Base-by-base conservation (phyloP, 140 eudicot species). In the Senecio squalidus region DNA sequence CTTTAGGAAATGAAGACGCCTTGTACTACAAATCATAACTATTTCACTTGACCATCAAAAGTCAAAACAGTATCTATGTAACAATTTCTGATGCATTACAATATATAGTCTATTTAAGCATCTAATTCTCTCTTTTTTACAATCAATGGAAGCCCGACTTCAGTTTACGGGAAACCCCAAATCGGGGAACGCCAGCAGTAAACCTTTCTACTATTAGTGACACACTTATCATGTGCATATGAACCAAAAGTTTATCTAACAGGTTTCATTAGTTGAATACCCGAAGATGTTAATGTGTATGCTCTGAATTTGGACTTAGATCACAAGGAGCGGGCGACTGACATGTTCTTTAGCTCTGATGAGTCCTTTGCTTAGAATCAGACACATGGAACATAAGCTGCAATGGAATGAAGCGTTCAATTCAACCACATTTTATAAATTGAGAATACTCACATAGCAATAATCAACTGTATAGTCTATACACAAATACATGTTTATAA, bases 311-410 rank as follows among this genome's bases (percentile, higher is more conserved):
- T 15, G 33, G 46, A 55, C 44, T 29, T 16, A 43, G 64, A 33
- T 66, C 44, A 40, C 20, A 28, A 22, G 16, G 20, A 45, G 7
- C 13, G 8, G 44, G n/a, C 8, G 11, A 8, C 26, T 1, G n/a
- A n/a, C 7, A 20, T 49, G 27, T 50, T 48, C 28, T 44, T 75
- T 25, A 62, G 57, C 67, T 75, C 45, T 48, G 76, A 56, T 61
- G 72, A 17, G 48, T 69, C 76, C 76, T 62, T 78, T 83, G 75
- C 72, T 82, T 71, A 60, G 86, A 68, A 54, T 91, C 98, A 16
- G 88, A 74, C 39, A 91, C 84, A 59, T 91, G 96, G 64, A 91
- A 78, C 98, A 86, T 86, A 61, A 91, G 88, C 98, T 91, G 96
- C 84, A 78, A 55, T 13, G 3, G 13, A 63, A 62, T 26, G 45